phyloP scores from a whole-genome alignment of 2,329 filamentous ascomycete genomes.

The Acrocalymma vagum region DNA sequence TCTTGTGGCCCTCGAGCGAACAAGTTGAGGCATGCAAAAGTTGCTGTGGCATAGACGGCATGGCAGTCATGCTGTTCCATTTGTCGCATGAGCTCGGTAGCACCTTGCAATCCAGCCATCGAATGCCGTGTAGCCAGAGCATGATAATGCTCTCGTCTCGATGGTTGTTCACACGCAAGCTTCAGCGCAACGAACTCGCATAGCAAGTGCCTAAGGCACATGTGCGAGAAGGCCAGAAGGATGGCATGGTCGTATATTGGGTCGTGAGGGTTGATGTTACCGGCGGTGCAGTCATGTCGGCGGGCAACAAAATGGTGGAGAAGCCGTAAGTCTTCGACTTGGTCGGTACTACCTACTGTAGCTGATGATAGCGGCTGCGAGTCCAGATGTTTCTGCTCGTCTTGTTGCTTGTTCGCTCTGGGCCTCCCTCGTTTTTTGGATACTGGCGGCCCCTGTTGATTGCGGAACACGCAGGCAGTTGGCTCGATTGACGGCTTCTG shows the following conservation, averaged over 20 bases:
- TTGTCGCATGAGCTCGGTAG: background rate
- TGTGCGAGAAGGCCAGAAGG: background rate
- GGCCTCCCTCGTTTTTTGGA: background rate
- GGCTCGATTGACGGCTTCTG: background rate
- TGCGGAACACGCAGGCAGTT: background rate
- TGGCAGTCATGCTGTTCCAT: background rate
- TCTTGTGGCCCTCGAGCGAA: constrained; percentile 1
- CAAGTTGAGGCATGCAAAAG: constrained; percentile 1
- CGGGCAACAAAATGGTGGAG: background rate
- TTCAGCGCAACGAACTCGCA: constrained; percentile 2
- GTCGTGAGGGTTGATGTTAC: background rate
- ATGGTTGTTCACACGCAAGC: background rate
- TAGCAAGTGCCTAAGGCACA: constrained; percentile 1
- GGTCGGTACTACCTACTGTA: background rate
- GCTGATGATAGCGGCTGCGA: background rate
- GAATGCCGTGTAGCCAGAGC: too few relatives aligned
- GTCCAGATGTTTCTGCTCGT: background rate
- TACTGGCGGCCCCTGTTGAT: background rate
- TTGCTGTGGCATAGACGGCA: constrained; percentile 5
- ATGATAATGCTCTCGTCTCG: too few relatives aligned
- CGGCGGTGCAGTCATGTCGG: background rate
- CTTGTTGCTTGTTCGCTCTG: background rate
- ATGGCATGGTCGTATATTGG: constrained; percentile 4
- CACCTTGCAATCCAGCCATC: too few relatives aligned
- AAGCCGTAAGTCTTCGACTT: background rate